Percentiles rank a stretch among this genome's conserved stretches.
Conservation (phyloP, 2,329 filamentous ascomycete genomes). For the Cercospora zeae-maydis region DNA sequence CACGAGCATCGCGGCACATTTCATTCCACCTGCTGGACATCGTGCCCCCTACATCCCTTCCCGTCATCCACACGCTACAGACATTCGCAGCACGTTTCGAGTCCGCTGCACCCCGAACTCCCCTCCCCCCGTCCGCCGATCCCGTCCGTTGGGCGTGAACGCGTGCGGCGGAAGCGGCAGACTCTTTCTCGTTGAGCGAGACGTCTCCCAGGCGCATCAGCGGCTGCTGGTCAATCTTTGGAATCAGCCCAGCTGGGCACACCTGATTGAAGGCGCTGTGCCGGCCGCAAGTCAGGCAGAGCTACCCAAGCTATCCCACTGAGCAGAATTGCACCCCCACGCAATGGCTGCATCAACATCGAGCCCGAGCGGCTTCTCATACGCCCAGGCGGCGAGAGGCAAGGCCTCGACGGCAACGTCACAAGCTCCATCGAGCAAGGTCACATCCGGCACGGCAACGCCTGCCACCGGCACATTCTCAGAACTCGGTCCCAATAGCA, state of each 20-base stretch:
- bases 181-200: conserved; percentile 14
- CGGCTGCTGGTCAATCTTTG: conserved; percentile 27
- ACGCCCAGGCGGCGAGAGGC: conserved; percentile 92
- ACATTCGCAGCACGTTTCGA: neutral
- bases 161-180: conserved; percentile 16
- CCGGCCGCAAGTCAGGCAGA: conserved; percentile 14
- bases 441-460: conserved; percentile 42
- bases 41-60: conserved; percentile 5
- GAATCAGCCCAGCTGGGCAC: conserved; percentile 27
- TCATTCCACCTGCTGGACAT: neutral
- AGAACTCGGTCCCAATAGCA: conserved; percentile 38
- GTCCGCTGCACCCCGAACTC: neutral
- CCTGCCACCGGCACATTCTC: conserved; percentile 41
- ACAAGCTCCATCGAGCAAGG: conserved; percentile 46
- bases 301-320: conserved; percentile 4
- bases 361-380: conserved; percentile 63
- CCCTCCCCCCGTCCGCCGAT: neutral
- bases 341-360: conserved; percentile 30
- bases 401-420: conserved; percentile 51
- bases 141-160: conserved; percentile 7
- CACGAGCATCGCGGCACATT: conserved; percentile 5
- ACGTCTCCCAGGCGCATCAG: conserved; percentile 16
- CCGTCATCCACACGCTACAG: conserved; percentile 9
- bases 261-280: conserved; percentile 25
- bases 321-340: conserved; percentile 12